Evolutionary conservation across 192 early-diverging fungal genomes (phyloP).

Genomic region (Entomortierella beljakovae): DNA sequence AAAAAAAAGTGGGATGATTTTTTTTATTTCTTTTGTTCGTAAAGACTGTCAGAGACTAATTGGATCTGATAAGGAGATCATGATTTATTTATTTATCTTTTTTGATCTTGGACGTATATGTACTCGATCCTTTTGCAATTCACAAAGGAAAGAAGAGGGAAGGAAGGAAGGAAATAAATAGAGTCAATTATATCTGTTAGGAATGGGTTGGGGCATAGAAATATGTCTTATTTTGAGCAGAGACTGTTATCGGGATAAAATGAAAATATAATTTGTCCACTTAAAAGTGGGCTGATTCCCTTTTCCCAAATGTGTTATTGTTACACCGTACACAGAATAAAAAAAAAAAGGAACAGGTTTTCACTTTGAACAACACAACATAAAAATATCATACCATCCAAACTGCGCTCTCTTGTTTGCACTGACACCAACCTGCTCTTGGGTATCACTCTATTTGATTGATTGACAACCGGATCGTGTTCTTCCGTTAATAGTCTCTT

Average conservation of each 20-base stretch:
- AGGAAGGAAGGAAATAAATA: conserved; percentile 1
- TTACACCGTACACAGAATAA: not conserved
- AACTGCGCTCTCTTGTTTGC: too few species aligned
- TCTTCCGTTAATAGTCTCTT: too few species aligned
- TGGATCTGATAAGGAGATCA: conserved; percentile 2
- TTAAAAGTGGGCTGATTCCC: conserved; percentile 14
- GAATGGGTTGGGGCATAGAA: not conserved
- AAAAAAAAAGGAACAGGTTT: not conserved
- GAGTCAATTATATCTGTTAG: too few species aligned
- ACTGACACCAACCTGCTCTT: too few species aligned
- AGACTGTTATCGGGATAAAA: not conserved
- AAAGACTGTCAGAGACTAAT: not conserved
- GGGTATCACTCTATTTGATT: too few species aligned
- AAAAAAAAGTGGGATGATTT: conserved; percentile 23
- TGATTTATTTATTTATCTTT: not conserved
- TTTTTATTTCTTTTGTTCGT: not conserved
- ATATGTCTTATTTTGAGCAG: not conserved
- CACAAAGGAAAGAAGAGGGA: not conserved
- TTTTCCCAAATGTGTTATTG: not conserved
- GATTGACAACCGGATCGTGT: too few species aligned
- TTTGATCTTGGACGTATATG: not conserved
- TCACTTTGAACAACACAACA: not conserved
- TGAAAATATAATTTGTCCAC: conserved; percentile 8
- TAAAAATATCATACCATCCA: too few species aligned
- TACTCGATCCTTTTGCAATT: not conserved